phyloP scores from a whole-genome alignment of 306 rosid species.

The Trifolium fragiferum region DNA sequence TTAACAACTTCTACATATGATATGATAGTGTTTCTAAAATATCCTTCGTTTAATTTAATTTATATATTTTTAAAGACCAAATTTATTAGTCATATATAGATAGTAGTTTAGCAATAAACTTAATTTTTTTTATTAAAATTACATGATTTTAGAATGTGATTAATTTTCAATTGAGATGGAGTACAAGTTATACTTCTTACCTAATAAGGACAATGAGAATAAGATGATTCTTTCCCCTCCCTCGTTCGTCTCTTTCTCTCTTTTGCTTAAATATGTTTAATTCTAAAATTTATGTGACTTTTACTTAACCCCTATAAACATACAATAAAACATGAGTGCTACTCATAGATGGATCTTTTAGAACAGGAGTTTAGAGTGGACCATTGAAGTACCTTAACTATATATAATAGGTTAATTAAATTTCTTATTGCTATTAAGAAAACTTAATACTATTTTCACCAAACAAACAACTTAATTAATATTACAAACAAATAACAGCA shows the following conservation, averaged over 20 bases:
- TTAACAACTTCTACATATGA: neutral
- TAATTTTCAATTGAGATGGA: neutral
- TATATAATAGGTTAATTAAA: too few species aligned
- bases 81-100: too few species aligned
- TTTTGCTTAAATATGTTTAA: slow-evolving; percentile 12
- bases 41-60: too few species aligned
- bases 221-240: slow-evolving; percentile 8
- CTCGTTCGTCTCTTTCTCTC: slow-evolving; percentile 13
- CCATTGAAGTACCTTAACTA: neutral
- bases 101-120: neutral
- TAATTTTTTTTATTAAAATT: too few species aligned
- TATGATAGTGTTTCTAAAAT: too few species aligned
- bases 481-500: neutral
- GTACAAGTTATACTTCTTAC: slow-evolving; percentile 21
- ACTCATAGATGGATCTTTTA: neutral
- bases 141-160: neutral
- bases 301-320: slow-evolving; percentile 7
- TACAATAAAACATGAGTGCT: neutral
- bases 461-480: neutral
- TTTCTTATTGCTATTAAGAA: neutral
- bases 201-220: slow-evolving; percentile 44
- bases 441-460: neutral
- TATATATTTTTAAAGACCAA: too few species aligned
- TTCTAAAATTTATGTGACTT: neutral
- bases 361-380: neutral